Percentiles rank a stretch among this genome's conserved stretches.
These are phyloP conservation scores for Aspergillus melleus DNA, from an alignment of 2,329 filamentous ascomycete species.

Conservation along the genomic window DNA sequence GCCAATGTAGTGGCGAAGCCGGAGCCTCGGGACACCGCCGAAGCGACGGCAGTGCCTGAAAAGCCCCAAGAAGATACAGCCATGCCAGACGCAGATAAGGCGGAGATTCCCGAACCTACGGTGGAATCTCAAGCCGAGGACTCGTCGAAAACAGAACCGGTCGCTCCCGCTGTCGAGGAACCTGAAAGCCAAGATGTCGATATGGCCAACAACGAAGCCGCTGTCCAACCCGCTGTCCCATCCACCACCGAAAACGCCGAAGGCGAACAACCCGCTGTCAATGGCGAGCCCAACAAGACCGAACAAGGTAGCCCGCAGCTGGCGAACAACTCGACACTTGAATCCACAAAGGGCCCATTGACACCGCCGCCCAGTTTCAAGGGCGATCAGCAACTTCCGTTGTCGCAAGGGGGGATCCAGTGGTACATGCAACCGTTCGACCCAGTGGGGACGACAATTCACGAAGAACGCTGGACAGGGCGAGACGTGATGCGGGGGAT, in stretches of 20 bases:
- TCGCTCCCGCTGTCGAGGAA: conserved; percentile 11
- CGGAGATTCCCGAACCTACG: conserved; percentile 4
- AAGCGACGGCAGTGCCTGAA: conserved; percentile 7
- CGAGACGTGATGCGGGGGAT: conserved; percentile 70
- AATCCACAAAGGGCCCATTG: conserved; percentile 27
- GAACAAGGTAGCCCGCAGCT: conserved; percentile 35
- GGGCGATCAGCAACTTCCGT: conserved; percentile 46
- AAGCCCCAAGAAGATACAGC: neutral
- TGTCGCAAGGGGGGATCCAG: conserved; percentile 74
- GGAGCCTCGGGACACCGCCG: conserved; percentile 27
- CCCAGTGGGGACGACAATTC: conserved; percentile 74
- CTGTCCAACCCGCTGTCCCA: conserved; percentile 37
- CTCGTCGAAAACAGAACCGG: conserved; percentile 2
- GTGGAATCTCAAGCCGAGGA: conserved; percentile 5
- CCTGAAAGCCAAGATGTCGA: conserved; percentile 16
- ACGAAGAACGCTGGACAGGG: conserved; percentile 72
- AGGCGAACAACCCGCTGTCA: conserved; percentile 2
- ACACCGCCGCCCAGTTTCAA: conserved; percentile 45
- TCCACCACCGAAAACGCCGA: conserved; percentile 38
- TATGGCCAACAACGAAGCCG: conserved; percentile 21
- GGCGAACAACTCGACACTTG: conserved; percentile 45
- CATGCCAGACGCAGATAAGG: neutral
- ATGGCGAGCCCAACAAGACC: conserved; percentile 32
- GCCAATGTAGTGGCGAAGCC: conserved; percentile 19
- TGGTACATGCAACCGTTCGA: conserved; percentile 88